Evolutionary conservation across 2,329 filamentous ascomycete genomes (phyloP).

Genomic region (Colletotrichum abscissum): DNA sequence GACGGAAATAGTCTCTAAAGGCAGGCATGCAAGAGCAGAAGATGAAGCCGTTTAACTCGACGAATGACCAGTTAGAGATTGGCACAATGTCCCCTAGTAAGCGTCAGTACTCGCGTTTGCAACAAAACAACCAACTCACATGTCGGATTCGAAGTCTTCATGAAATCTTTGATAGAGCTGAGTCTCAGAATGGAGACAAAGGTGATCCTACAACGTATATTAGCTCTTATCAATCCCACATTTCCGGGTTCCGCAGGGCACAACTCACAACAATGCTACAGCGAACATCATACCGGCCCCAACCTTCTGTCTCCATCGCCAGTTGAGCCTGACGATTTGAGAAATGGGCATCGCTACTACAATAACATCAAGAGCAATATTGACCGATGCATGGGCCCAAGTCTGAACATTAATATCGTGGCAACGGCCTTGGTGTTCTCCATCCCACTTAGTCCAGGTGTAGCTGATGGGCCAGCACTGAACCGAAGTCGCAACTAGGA

Average conservation of each 20-base stretch:
- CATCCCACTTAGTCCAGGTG: slow-evolving; percentile 64
- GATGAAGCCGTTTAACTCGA: slow-evolving; percentile 26
- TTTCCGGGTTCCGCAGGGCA: neutral
- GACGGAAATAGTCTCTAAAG: slow-evolving; percentile 24
- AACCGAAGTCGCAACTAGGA: slow-evolving; percentile 53
- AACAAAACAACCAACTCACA: neutral
- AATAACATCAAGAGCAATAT: slow-evolving; percentile 59
- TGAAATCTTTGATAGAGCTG: slow-evolving; percentile 12
- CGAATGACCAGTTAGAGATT: slow-evolving; percentile 29
- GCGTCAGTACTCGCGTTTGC: no score
- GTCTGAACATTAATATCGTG: slow-evolving; percentile 56
- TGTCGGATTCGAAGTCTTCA: slow-evolving; percentile 28
- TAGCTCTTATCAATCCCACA: neutral
- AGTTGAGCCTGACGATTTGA: slow-evolving; percentile 49
- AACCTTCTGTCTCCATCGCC: slow-evolving; percentile 56
- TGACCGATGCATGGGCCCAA: slow-evolving; percentile 59
- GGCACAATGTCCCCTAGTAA: slow-evolving; percentile 17
- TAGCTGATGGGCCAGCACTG: slow-evolving; percentile 59
- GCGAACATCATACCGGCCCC: slow-evolving; percentile 57
- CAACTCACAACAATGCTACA: slow-evolving; percentile 14
- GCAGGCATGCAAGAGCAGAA: slow-evolving; percentile 32
- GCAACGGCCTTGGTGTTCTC: slow-evolving; percentile 55
- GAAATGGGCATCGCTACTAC: slow-evolving; percentile 59
- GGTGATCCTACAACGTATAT: neutral
- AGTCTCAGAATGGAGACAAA: slow-evolving; percentile 5